phyloP scores from a whole-genome alignment of 2,329 filamentous ascomycete species.

The Akanthomyces dipterigenus region DNA sequence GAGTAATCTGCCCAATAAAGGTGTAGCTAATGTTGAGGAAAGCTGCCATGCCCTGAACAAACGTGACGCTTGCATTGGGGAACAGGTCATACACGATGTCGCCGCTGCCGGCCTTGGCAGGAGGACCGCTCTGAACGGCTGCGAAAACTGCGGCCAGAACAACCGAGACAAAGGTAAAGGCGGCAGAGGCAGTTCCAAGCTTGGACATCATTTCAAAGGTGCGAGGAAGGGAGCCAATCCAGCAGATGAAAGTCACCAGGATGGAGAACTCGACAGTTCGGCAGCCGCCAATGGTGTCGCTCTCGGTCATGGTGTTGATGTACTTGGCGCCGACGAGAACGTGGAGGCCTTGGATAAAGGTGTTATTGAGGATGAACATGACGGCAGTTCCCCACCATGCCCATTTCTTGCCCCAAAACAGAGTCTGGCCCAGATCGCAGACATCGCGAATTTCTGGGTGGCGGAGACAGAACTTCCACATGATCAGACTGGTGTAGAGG shows the following conservation, averaged over 20 bases:
- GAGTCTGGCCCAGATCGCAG: constrained; percentile 90
- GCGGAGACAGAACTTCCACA: constrained; percentile 82
- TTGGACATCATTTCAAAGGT: constrained; percentile 78
- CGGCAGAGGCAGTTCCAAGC: constrained; percentile 69
- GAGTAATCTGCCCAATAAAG: constrained; percentile 90
- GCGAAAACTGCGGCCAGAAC: constrained; percentile 77
- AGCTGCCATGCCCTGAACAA: constrained; percentile 75
- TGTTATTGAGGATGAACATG: constrained; percentile 94
- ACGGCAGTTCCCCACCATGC: constrained; percentile 53
- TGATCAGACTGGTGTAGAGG: constrained; percentile 60
- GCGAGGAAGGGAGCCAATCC: constrained; percentile 71
- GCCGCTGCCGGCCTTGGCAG: constrained; percentile 39
- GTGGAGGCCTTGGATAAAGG: constrained; percentile 78
- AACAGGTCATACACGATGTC: constrained; percentile 62
- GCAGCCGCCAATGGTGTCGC: constrained; percentile 52
- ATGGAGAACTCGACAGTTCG: constrained; percentile 78
- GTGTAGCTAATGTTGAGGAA: constrained; percentile 96
- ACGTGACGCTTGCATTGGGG: constrained; percentile 65
- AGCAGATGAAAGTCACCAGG: constrained; percentile 68
- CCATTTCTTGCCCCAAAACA: constrained; percentile 80
- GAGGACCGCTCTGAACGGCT: constrained; percentile 63
- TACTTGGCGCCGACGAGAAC: constrained; percentile 81
- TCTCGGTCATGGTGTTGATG: constrained; percentile 76
- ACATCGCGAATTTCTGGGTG: constrained; percentile 90
- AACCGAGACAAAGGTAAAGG: constrained; percentile 87